Percentiles rank a stretch among this genome's conserved stretches.
Evolutionary conservation across 129 eudicot genomes (phyloP).

Genomic region (Mikania micrantha): DNA sequence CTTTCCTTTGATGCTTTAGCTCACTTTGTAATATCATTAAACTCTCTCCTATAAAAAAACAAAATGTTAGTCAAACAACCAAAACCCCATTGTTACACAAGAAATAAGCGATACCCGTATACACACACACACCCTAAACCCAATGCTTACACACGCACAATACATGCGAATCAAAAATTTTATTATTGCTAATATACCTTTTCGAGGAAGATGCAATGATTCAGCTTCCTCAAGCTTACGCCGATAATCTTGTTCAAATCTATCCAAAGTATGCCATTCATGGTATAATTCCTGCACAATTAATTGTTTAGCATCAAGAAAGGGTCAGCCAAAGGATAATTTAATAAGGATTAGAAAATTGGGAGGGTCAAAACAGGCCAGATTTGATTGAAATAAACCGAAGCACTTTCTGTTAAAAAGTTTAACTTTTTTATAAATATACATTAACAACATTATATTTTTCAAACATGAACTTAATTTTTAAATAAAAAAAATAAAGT

Average conservation of each 20-base stretch:
- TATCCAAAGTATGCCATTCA: constrained; percentile 80
- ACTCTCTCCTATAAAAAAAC: constrained; percentile 55
- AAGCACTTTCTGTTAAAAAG: background rate
- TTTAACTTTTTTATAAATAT: background rate
- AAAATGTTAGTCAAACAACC: constrained; percentile 2
- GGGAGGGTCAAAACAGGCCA: background rate
- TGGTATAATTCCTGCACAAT: constrained; percentile 77
- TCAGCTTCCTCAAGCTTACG: constrained; percentile 78
- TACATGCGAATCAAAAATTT: background rate
- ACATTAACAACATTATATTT: background rate
- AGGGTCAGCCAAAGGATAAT: background rate
- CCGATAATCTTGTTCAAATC: constrained; percentile 80
- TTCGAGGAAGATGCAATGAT: constrained; percentile 85
- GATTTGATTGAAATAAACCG: background rate
- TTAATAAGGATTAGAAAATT: background rate
- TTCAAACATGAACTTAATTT: background rate
- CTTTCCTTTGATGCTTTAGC: constrained; percentile 84
- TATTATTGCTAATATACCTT: constrained; percentile 38
- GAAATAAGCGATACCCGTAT: too few relatives aligned
- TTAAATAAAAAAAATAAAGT: background rate
- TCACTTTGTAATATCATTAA: constrained; percentile 73
- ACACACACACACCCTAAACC: background rate
- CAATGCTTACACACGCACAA: background rate
- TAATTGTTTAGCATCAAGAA: background rate
- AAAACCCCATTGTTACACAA: background rate